These are phyloP conservation scores for Candida arabinofermentans DNA, from an alignment of 805 yeast genomes.

Conservation along the genomic window DNA sequence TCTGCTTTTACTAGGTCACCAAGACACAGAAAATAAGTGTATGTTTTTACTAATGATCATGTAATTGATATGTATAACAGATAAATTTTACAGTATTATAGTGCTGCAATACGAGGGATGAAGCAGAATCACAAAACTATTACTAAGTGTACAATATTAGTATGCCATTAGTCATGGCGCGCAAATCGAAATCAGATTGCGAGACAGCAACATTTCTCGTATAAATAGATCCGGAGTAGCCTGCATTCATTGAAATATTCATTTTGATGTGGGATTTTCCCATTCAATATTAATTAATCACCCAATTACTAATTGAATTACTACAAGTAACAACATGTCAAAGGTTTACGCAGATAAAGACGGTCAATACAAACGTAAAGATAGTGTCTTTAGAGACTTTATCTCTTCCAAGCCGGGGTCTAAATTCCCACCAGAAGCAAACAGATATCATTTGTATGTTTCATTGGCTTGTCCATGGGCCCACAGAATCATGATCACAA, in stretches of 20 bases:
- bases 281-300: background rate
- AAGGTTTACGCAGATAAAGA: conserved; percentile 44
- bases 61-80: too few species aligned
- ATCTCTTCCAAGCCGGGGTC: conserved; percentile 58
- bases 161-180: background rate
- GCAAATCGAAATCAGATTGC: too few species aligned
- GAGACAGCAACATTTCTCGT: too few species aligned
- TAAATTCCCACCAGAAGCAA: conserved; percentile 65
- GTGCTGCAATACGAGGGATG: too few species aligned
- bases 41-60: too few species aligned
- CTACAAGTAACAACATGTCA: conserved; percentile 37
- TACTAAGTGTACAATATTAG: background rate
- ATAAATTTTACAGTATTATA: too few species aligned
- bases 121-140: too few species aligned
- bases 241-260: too few species aligned
- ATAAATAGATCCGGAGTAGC: too few species aligned
- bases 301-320: background rate
- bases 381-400: conserved; percentile 54
- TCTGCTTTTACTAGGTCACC: too few species aligned
- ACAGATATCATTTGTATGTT: conserved; percentile 83
- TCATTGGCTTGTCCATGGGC: conserved; percentile 97
- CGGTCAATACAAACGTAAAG: conserved; percentile 54
- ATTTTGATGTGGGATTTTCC: too few species aligned
- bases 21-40: too few species aligned
- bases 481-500: conserved; percentile 71